Evolutionary conservation across 2,329 filamentous ascomycete species (phyloP).

Genomic region (Fusarium sp.): DNA sequence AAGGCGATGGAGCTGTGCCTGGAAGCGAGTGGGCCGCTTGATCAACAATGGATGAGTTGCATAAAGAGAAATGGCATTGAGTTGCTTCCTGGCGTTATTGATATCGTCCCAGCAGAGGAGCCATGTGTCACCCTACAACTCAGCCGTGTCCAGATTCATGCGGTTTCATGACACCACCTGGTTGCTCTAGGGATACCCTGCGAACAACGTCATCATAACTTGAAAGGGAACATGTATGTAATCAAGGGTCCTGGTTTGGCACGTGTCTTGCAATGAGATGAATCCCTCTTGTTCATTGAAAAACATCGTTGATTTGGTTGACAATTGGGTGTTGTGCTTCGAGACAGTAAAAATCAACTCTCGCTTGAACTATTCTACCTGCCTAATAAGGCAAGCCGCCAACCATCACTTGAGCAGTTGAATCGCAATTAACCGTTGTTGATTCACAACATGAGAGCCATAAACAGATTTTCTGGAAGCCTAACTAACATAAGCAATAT

Average conservation of each 20-base stretch:
- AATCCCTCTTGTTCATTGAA: background rate
- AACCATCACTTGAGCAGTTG: background rate
- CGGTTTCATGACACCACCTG: conserved; percentile 1
- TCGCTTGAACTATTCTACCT: background rate
- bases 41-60: background rate
- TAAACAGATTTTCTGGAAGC: background rate
- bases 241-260: background rate
- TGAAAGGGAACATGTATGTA: background rate
- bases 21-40: conserved; percentile 14
- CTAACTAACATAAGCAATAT: background rate
- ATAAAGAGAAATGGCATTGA: conserved; percentile 12
- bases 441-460: background rate
- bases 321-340: background rate
- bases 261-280: background rate
- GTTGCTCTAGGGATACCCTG: background rate
- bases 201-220: background rate
- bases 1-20: conserved; percentile 15
- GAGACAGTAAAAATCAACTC: background rate
- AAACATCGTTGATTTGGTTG: background rate
- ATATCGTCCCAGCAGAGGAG: background rate
- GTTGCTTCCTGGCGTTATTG: conserved; percentile 11
- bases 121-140: background rate
- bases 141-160: background rate
- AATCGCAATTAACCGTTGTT: background rate
- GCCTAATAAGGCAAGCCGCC: background rate